Conservation (phyloP, 345 rosid species). For the Iberis pinnata region DNA sequence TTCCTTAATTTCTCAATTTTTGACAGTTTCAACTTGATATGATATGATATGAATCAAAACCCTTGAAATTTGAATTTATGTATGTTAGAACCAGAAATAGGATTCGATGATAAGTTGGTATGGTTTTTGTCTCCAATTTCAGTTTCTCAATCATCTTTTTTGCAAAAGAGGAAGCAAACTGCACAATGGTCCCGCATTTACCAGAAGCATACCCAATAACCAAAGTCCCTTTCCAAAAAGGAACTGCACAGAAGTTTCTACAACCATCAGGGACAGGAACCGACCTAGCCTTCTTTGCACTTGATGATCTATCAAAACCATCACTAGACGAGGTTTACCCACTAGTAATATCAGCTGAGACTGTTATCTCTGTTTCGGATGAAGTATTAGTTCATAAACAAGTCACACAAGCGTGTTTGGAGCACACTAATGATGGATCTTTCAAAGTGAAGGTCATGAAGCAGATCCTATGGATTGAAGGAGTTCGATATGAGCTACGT, state of each 20-base stretch:
- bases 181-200: slow-evolving; percentile 56
- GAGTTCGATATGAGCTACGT: slow-evolving; percentile 65
- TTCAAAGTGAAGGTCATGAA: slow-evolving; percentile 63
- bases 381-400: slow-evolving; percentile 50
- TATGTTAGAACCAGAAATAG: background rate
- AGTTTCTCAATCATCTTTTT: slow-evolving; percentile 74
- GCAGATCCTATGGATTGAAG: slow-evolving; percentile 81
- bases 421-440: slow-evolving; percentile 39
- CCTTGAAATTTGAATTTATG: too few relatives aligned
- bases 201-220: slow-evolving; percentile 59
- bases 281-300: slow-evolving; percentile 71
- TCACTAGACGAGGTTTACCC: slow-evolving; percentile 71
- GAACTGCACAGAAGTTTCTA: slow-evolving; percentile 56
- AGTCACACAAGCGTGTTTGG: slow-evolving; percentile 67
- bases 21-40: too few relatives aligned
- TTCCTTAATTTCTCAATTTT: too few relatives aligned
- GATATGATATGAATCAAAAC: too few relatives aligned
- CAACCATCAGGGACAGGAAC: slow-evolving; percentile 84
- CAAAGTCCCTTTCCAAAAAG: slow-evolving; percentile 62
- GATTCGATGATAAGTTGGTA: too few relatives aligned
- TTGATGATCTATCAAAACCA: slow-evolving; percentile 70
- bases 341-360: slow-evolving; percentile 75
- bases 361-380: slow-evolving; percentile 31
- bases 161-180: slow-evolving; percentile 65
- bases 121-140: too few relatives aligned